Conservation (phyloP, 768 basidiomycete genomes). For the Mycena capillaripes region DNA sequence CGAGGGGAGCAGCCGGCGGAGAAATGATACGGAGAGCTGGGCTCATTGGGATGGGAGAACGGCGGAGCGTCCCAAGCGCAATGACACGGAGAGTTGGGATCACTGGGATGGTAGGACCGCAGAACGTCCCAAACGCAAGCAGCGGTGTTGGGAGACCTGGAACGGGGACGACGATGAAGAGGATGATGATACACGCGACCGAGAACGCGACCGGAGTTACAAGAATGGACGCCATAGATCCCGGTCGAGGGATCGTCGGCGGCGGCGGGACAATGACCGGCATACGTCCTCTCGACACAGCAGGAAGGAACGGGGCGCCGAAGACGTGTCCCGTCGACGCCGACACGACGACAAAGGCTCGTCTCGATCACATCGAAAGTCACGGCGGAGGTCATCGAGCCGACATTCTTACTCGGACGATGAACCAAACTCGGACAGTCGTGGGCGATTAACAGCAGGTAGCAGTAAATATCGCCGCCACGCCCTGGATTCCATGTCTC, state of each 20-base stretch:
- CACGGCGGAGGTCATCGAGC: constrained; percentile 23
- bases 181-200: constrained; percentile 35
- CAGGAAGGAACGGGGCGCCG: constrained; percentile 38
- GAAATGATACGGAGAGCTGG: constrained; percentile 53
- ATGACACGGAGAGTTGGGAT: constrained; percentile 57
- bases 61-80: constrained; percentile 42
- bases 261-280: constrained; percentile 38
- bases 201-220: constrained; percentile 38
- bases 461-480: constrained; percentile 25
- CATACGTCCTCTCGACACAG: constrained; percentile 34
- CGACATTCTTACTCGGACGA: constrained; percentile 20
- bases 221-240: constrained; percentile 40
- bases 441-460: neutral
- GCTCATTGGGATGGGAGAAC: constrained; percentile 69
- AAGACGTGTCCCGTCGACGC: constrained; percentile 18
- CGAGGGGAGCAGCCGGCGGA: constrained; percentile 44
- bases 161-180: constrained; percentile 58
- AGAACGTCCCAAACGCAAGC: constrained; percentile 61
- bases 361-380: constrained; percentile 26
- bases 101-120: constrained; percentile 67
- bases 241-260: constrained; percentile 25
- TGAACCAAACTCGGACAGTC: constrained; percentile 14
- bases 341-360: constrained; percentile 25
- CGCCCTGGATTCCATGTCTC: constrained; percentile 42
- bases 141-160: constrained; percentile 65